Percentiles rank a stretch among this genome's conserved stretches.
phyloP scores from a whole-genome alignment of 2,329 filamentous ascomycete genomes.

The Pleoardoris graminearum region DNA sequence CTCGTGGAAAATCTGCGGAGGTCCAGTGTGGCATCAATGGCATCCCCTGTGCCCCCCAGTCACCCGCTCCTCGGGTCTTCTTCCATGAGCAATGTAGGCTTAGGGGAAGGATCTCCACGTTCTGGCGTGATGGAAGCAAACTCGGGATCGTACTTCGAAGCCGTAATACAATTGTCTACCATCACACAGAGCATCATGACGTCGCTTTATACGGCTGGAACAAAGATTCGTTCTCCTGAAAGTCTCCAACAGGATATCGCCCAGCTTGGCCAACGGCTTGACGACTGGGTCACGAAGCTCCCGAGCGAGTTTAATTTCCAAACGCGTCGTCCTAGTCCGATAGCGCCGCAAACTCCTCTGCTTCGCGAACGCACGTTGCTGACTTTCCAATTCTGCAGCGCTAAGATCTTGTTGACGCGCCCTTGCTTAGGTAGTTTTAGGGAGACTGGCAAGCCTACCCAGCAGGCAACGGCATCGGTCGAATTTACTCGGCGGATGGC shows the following conservation, averaged over 20 bases:
- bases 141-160: slow-evolving; percentile 32
- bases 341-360: slow-evolving; percentile 4
- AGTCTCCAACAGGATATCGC: slow-evolving; percentile 41
- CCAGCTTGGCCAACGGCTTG: slow-evolving; percentile 37
- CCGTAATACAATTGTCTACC: slow-evolving; percentile 31
- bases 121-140: slow-evolving; percentile 16
- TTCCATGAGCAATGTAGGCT: slow-evolving; percentile 5
- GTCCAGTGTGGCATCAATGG: slow-evolving; percentile 7
- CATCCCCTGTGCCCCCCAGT: neutral
- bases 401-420: slow-evolving; percentile 47
- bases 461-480: no score
- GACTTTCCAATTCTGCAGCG: slow-evolving; percentile 41
- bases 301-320: slow-evolving; percentile 37
- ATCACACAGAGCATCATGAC: slow-evolving; percentile 42
- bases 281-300: slow-evolving; percentile 39
- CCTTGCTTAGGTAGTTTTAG: slow-evolving; percentile 42
- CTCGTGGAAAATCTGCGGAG: slow-evolving; percentile 12
- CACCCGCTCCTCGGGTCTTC: slow-evolving; percentile 2
- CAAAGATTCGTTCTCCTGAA: slow-evolving; percentile 35
- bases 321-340: neutral
- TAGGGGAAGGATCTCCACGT: slow-evolving; percentile 6
- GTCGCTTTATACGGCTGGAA: slow-evolving; percentile 44
- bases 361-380: slow-evolving; percentile 37
- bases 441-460: slow-evolving; percentile 19
- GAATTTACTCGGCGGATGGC: slow-evolving; percentile 40